phyloP scores from a whole-genome alignment of 768 basidiomycete species.

The Gloeopeniophorella convolvens region DNA sequence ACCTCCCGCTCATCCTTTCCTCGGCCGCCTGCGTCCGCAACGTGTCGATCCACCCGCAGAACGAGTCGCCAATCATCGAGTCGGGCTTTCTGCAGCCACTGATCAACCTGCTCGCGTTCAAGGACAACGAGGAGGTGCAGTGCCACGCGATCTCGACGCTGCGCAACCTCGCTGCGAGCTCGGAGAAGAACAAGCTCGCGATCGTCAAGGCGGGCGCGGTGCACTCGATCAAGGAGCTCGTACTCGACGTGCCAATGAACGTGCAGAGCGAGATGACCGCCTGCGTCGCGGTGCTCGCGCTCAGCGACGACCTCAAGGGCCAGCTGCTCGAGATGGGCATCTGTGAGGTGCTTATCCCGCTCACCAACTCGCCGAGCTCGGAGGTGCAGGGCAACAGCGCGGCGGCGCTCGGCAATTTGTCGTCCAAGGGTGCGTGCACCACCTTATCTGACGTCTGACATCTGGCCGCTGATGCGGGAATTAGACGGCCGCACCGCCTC shows the following conservation, averaged over 20 bases:
- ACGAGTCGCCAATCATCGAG: slow-evolving; percentile 99
- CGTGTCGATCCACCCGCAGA: slow-evolving; percentile 96
- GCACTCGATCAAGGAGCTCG: slow-evolving; percentile 93
- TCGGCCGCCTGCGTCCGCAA: slow-evolving; percentile 98
- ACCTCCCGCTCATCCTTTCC: slow-evolving; percentile 95
- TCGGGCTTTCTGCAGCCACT: slow-evolving; percentile 94
- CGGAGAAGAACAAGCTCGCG: slow-evolving; percentile 96
- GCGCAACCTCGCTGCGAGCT: slow-evolving; percentile 92
- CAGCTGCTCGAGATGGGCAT: slow-evolving; percentile 98
- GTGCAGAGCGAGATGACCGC: slow-evolving; percentile 99
- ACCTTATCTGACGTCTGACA: neutral
- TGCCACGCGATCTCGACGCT: slow-evolving; percentile 98
- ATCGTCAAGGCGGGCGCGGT: slow-evolving; percentile 98
- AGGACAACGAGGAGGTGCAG: slow-evolving; percentile 99
- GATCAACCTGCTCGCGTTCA: slow-evolving; percentile 94
- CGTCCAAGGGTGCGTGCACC: slow-evolving; percentile 73
- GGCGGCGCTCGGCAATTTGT: slow-evolving; percentile 94
- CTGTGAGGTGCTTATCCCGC: slow-evolving; percentile 92
- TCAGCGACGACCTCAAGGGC: slow-evolving; percentile 96
- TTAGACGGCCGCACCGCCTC: slow-evolving; percentile 68
- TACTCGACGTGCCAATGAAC: slow-evolving; percentile 89
- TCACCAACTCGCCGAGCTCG: slow-evolving; percentile 92
- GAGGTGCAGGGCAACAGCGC: slow-evolving; percentile 99
- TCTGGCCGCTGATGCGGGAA: neutral
- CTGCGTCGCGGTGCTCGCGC: slow-evolving; percentile 90